Base-by-base conservation (phyloP, 2,329 filamentous ascomycete species). In the Penicillium sp. region DNA sequence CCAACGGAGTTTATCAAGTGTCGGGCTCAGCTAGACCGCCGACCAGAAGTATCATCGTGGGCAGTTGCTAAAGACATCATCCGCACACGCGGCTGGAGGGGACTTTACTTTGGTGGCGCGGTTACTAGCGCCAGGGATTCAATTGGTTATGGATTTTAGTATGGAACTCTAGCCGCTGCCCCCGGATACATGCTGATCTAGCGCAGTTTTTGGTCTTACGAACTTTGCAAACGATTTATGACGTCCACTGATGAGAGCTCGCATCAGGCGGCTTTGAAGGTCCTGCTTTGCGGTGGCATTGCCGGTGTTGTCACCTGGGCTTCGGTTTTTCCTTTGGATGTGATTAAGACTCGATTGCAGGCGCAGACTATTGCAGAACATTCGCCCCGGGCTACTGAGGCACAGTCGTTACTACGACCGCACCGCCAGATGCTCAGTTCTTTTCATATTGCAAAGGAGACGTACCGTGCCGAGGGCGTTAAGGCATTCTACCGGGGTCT, bases 121-220 rank as follows among this genome's bases (percentile, higher is more conserved):
- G 82, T 96, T 13, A 97, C 92, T 0, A 88, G 86, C 45, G 66
- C 92, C 34, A 79, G 92, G 41, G 92, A 97, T 70, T 86, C 86
- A 50, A 80, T 96, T 47, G 92, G 92, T n/a, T 97, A 96, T 71
- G 92, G 91, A 0, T 96, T 96, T 69, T 97, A 96, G 80, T 83
- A 75, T 62, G 78, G 64, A 46, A 37, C 36, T 27, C 12, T 9
- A 37, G 45, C 27, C 36, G 30, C 41, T 37, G 55, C 36, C 43
- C 48, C 54, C 48, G 14, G 38, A 46, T 50, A 35, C 31, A 46
- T 50, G 33, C 41, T 47, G n/a, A 37, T 34, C 9, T 27, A 18
- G 9, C 11, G 50, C 50, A 82, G 80, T 66, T 97, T 97, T 69
- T 95, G 88, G 87, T 86, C 87, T 1, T 97, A 96, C 64, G 88